Evolutionary conservation across 2,329 filamentous ascomycete species (phyloP).

Genomic region (Lachnellula suecica): DNA sequence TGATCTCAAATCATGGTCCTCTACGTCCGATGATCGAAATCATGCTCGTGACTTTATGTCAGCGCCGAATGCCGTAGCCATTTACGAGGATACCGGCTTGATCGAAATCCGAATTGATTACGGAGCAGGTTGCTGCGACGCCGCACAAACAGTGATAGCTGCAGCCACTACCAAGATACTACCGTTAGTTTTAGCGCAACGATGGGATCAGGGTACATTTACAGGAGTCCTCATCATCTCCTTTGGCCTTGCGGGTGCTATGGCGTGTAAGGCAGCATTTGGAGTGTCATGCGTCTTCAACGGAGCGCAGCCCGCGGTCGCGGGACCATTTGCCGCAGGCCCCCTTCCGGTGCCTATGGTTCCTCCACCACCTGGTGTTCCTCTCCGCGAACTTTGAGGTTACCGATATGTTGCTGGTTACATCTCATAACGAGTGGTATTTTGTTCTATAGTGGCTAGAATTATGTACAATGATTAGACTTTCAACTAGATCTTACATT

Average conservation of each 20-base stretch:
- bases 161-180: neutral
- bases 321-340: neutral
- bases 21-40: neutral
- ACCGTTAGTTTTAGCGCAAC: neutral
- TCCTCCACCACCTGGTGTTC: too few relatives aligned
- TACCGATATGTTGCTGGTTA: too few relatives aligned
- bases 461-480: too few relatives aligned
- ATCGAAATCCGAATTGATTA: neutral
- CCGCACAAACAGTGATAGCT: neutral
- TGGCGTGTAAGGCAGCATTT: neutral
- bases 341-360: neutral
- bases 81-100: neutral
- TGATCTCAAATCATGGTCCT: neutral
- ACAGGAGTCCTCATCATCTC: neutral
- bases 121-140: neutral
- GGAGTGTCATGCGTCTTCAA: neutral
- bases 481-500: too few relatives aligned
- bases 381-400: too few relatives aligned
- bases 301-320: neutral
- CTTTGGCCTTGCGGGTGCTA: neutral
- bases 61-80: neutral
- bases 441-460: too few relatives aligned
- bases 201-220: neutral
- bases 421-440: too few relatives aligned
- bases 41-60: neutral